phyloP scores from a whole-genome alignment of 192 early-diverging fungal species.

The Podila clonocystis region DNA sequence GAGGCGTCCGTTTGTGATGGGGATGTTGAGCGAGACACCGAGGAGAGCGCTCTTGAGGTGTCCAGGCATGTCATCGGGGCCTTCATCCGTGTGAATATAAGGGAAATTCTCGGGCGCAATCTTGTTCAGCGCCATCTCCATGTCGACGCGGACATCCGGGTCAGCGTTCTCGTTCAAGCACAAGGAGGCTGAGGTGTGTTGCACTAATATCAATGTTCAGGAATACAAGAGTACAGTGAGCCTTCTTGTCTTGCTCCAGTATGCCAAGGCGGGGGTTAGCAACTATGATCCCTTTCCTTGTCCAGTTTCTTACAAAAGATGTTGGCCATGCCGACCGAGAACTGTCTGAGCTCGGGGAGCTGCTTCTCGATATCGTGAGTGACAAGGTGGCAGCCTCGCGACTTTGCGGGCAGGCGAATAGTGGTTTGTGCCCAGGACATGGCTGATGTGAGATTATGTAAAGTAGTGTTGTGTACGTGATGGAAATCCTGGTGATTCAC shows the following conservation, averaged over 20 bases:
- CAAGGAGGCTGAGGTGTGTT: slow-evolving; percentile 92
- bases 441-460: not conserved
- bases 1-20: slow-evolving; percentile 80
- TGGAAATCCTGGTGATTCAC: no score
- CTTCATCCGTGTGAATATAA: slow-evolving; percentile 88
- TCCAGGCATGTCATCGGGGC: slow-evolving; percentile 92
- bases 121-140: slow-evolving; percentile 87
- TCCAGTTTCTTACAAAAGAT: slow-evolving; percentile 69
- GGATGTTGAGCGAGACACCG: slow-evolving; percentile 87
- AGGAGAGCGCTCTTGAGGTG: slow-evolving; percentile 88
- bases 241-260: no score
- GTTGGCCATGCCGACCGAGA: slow-evolving; percentile 84
- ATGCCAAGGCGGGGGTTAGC: no score
- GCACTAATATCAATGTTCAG: slow-evolving; percentile 58
- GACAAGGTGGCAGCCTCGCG: slow-evolving; percentile 82
- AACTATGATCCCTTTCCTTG: not conserved
- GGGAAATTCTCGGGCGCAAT: slow-evolving; percentile 82
- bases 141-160: slow-evolving; percentile 78
- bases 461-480: not conserved
- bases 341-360: slow-evolving; percentile 71
- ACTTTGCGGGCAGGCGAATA: slow-evolving; percentile 65
- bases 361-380: slow-evolving; percentile 73
- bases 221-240: no score
- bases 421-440: slow-evolving; percentile 77
- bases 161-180: slow-evolving; percentile 92